Conservation (phyloP, 2,329 filamentous ascomycete genomes). For the Pyrenophora teres region DNA sequence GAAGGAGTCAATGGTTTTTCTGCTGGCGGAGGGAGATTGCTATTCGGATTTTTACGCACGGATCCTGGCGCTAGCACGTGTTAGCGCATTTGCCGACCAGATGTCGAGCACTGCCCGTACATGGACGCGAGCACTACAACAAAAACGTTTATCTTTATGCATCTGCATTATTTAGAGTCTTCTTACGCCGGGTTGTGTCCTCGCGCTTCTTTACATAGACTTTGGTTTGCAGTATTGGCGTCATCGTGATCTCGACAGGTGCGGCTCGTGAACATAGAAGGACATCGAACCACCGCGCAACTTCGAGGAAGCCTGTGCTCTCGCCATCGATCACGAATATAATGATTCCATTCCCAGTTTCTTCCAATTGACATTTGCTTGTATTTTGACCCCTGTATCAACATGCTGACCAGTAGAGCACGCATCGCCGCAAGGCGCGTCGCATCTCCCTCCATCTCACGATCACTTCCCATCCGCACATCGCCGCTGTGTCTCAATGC, state of each 20-base stretch:
- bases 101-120: not conserved
- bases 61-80: conserved; percentile 23
- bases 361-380: conserved; percentile 1
- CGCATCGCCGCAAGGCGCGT: conserved; percentile 45
- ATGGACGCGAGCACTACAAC: not conserved
- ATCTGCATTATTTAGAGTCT: not conserved
- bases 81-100: conserved; percentile 1
- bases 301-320: conserved; percentile 29
- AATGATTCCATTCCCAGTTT: conserved; percentile 19
- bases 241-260: conserved; percentile 6
- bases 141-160: conserved; percentile 1
- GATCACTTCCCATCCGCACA: conserved; percentile 21
- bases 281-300: conserved; percentile 28
- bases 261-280: conserved; percentile 21
- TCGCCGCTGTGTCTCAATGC: conserved; percentile 31
- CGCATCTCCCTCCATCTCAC: conserved; percentile 20
- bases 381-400: conserved; percentile 13
- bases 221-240: not conserved
- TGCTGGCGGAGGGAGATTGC: conserved; percentile 25
- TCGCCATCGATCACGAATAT: conserved; percentile 29
- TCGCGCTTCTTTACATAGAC: not conserved
- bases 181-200: not conserved
- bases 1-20: conserved; percentile 26
- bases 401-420: conserved; percentile 46
- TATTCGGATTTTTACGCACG: conserved; percentile 13